phyloP scores from a whole-genome alignment of 495 filamentous ascomycete genomes.

The Lepraria neglecta region DNA sequence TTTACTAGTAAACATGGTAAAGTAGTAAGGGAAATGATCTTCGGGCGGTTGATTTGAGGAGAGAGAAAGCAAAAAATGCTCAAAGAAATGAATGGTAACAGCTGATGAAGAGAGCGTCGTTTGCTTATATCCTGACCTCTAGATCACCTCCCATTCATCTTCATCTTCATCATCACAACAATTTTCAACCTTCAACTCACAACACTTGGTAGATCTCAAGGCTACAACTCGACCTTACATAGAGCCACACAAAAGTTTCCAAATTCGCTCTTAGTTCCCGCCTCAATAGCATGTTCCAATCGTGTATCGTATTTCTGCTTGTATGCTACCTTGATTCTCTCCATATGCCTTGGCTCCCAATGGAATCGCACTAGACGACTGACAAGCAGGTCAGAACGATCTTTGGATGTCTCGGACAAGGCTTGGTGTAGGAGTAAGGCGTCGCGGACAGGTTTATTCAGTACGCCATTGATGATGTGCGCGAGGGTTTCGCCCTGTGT shows the following conservation, averaged over 20 bases:
- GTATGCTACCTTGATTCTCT: conserved; percentile 63
- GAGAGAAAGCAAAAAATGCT: no score
- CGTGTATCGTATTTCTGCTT: conserved; percentile 63
- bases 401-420: conserved; percentile 57
- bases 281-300: conserved; percentile 55
- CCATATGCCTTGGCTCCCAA: conserved; percentile 75
- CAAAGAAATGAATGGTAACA: no score
- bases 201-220: neutral
- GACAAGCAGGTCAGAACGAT: conserved; percentile 76
- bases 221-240: conserved; percentile 22
- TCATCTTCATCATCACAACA: no score
- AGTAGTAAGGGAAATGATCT: no score
- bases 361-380: conserved; percentile 74
- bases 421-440: conserved; percentile 92
- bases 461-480: conserved; percentile 92
- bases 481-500: conserved; percentile 84
- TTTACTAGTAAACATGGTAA: no score
- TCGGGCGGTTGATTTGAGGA: no score
- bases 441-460: conserved; percentile 92
- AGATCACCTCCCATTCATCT: no score
- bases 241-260: conserved; percentile 54
- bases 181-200: neutral
- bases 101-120: no score
- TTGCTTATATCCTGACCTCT: no score
- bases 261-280: conserved; percentile 49